Evolutionary conservation across 371 early-diverging fungal species (phyloP), one percentile per base, ranked within the genome.

Genomic region (Zychaea mexicana): DNA sequence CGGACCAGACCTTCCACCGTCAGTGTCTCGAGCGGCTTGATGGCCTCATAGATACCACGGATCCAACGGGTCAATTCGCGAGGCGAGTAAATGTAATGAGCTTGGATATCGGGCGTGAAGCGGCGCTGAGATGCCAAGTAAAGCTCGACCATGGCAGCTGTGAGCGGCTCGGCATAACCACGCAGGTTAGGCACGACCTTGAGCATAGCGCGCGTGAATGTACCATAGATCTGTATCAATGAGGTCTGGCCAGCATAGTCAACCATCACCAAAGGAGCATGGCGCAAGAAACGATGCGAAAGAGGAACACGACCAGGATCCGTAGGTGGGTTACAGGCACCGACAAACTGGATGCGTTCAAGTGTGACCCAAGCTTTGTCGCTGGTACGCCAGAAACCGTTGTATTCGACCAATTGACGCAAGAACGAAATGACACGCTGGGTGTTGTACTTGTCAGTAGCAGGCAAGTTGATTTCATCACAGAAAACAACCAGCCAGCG

Each of bases 281-380:
- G 97, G 22, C 98, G 91, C 65, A 99, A 79, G 91, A 97, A 98
- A 72, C 99, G 89, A 63, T 92, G 96, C 36, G 95, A 90, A 52
- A 99, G 78, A 19, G 95, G 96, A 3, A 97, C 94, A 76, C 99
- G 95, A 53, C 99, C 99, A 36, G 98, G 96, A 79, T 99, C 99
- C 0, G 98, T 98, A 1, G 99, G 99, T 53, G 99, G 99, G 67
- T 99, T 99, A 83, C 99, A 98, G 15, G 99, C 99, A 62, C 99
- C 99, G 13, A 98, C 98, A 78, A 99, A 97, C 77, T 98, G 98
- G 60, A 98, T 94, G 33, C 97, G 91, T 81, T 97, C 96, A 36
- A 99, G 75, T 33, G 85, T 75, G 28, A 99, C 96, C 97, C 97
- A 98, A 15, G 90, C 75, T 67, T 95, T 92, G 73, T 96, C 96